Evolutionary conservation across 1,284 basidiomycete species (phyloP), one percentile per base, ranked within the genome.

Genomic region (Ceratobasidium sp.): DNA sequence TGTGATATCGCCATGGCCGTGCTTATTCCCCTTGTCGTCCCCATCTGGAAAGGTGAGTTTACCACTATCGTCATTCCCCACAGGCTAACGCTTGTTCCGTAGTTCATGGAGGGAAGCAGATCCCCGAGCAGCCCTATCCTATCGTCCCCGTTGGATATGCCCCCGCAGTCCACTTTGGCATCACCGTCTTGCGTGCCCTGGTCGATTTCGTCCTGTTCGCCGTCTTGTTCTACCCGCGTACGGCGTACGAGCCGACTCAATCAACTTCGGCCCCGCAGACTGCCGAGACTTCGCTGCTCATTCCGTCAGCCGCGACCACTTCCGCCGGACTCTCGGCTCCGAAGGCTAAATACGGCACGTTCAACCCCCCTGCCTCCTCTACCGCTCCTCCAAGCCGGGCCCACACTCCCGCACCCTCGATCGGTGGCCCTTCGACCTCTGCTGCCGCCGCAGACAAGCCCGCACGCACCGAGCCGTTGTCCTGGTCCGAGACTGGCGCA

Each of bases 101-200:
- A 69, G 64, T 56, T 14, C 38, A 40, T 28, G 54, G 33, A 16
- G 56, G 21, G 14, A 23, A 25, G 6, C 74, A 73, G 38, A 74
- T 76, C 51, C 77, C 77, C 58, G 75, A 78, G 54, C 78, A 84
- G 73, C 81, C 80, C 48, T 79, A 74, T 74, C 77, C 58, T 76
- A 77, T 74, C 76, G 11, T 28, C 25, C 77, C 33, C 76, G 78
- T 69, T 79, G 73, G 81, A 72, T 79, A 86, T 61, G 80, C 83
- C 36, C 81, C 82, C 59, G 77, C 87, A 38, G 79, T 91, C 62
- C 89, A 91, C 77, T 80, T 91, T 72, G 81, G 83, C 16, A 86
- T 91, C 74, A 86, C 88, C 18, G 81, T 86, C 56, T 81, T 91
- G 78, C 88, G 92, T 72, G 83, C 88, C 40, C 78, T 92, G 44